Percentiles rank a stretch among this genome's conserved stretches.
Evolutionary conservation across 1,139 yeast species (phyloP).

Genomic region (Scheffersomyces segobiensis): DNA sequence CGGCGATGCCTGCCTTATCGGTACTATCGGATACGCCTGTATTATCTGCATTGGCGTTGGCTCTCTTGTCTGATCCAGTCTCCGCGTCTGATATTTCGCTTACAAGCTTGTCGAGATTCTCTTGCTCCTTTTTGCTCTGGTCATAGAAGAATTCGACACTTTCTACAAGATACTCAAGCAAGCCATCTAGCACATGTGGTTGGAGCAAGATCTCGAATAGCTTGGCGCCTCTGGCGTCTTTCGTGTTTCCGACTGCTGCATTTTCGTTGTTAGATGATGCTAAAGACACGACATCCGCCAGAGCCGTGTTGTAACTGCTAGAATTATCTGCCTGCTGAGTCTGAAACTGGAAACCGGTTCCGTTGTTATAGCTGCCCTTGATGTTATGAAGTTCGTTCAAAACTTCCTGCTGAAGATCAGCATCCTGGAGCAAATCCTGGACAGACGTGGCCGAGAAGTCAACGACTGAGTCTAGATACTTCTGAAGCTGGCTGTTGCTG

Average conservation of each 20-base stretch:
- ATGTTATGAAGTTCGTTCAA: conserved; percentile 42
- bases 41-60: conserved; percentile 1
- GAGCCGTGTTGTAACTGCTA: conserved; percentile 6
- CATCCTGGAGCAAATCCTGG: conserved; percentile 37
- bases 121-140: conserved; percentile 26
- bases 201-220: conserved; percentile 45
- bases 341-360: conserved; percentile 34
- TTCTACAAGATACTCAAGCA: conserved; percentile 27
- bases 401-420: conserved; percentile 39
- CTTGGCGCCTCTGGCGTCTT: conserved; percentile 43
- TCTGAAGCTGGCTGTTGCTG: conserved; percentile 43
- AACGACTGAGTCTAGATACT: conserved; percentile 40
- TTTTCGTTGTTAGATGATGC: conserved; percentile 38
- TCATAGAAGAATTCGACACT: conserved; percentile 44
- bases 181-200: conserved; percentile 46
- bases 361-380: conserved; percentile 33
- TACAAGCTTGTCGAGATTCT: conserved; percentile 9
- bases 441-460: conserved; percentile 36
- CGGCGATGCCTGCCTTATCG: conserved; percentile 6
- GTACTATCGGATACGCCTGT: not conserved
- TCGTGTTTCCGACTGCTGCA: conserved; percentile 19
- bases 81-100: conserved; percentile 4
- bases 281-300: conserved; percentile 34
- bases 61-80: conserved; percentile 4
- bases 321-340: conserved; percentile 25